Evolutionary conservation across 2,329 filamentous ascomycete species (phyloP), one percentile per base, ranked within the genome.

Genomic region (Phyllosticta citriasiana): DNA sequence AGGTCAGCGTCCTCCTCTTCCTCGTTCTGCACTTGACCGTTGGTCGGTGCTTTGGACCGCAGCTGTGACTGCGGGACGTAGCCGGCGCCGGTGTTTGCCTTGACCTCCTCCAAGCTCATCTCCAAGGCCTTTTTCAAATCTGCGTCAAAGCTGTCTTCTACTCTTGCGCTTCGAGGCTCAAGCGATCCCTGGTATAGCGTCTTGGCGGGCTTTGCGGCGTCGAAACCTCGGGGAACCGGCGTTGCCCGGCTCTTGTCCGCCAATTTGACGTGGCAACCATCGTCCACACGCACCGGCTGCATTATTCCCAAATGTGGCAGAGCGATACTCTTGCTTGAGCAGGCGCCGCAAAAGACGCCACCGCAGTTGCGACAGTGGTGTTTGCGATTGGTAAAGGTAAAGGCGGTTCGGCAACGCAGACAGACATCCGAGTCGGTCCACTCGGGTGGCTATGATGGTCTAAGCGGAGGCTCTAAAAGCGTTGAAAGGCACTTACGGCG

Each of bases 371-470:
- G 87, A 71, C 94, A 99, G 74, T 99, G 94, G 72, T 99, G 94
- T 73, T 97, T 99, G 70, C 94, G 87, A 74, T 99, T 99, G 61
- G 93, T 99, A 71, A 99, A 97, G 55, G 91, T 97, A 69, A 99
- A 99, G 19, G 91, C 78, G 12, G 93, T 97, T 67, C 94, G 86
- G 74, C 94, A 99, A 71, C 94, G 88, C 91, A 99, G 97, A 74
- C 94, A 99, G 33, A 99, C 93, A 69, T 99, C 94, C 10, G 93
- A 97, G 76, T 99, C 94, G 57, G 87, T 86, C 94, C 94, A 99
- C 76, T 99, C 94, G 0, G 94, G 94, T 9, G 94, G 94, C 87
- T 96, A 24, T 19, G 4, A 19, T 12, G 7, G 4, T 5, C 25
- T 61, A n/a, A 61, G 59, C 12, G 12, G 26, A 24, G 26, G 24